Percentiles rank a stretch among this genome's conserved stretches.
phyloP scores from a whole-genome alignment of 192 early-diverging fungal genomes.

The Coemansia sp. region DNA sequence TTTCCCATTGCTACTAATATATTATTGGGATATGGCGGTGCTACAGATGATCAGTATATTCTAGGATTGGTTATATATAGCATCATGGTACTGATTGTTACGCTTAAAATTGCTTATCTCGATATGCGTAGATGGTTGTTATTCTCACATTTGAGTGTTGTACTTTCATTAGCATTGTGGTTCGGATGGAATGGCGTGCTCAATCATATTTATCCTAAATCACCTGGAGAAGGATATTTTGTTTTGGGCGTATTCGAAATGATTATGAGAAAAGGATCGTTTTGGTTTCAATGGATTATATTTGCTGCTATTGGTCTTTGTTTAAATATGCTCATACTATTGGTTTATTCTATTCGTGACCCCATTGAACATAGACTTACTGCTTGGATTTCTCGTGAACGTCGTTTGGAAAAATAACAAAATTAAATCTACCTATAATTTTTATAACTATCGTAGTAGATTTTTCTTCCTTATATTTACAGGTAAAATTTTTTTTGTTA shows the following conservation, averaged over 20 bases:
- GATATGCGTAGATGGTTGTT: slow-evolving; percentile 66
- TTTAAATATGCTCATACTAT: slow-evolving; percentile 51
- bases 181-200: slow-evolving; percentile 67
- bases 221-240: slow-evolving; percentile 54
- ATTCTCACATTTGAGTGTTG: slow-evolving; percentile 61
- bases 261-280: slow-evolving; percentile 48
- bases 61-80: slow-evolving; percentile 60
- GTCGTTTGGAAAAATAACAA: slow-evolving; percentile 17
- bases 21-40: slow-evolving; percentile 24
- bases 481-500: too few relatives aligned
- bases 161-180: slow-evolving; percentile 59
- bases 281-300: slow-evolving; percentile 62
- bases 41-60: slow-evolving; percentile 59
- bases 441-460: too few relatives aligned
- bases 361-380: slow-evolving; percentile 38
- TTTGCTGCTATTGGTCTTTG: slow-evolving; percentile 57
- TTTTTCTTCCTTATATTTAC: too few relatives aligned
- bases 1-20: slow-evolving; percentile 39
- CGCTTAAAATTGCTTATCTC: slow-evolving; percentile 68
- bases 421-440: slow-evolving; percentile 7
- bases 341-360: slow-evolving; percentile 27
- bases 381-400: slow-evolving; percentile 38
- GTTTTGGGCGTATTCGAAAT: slow-evolving; percentile 58
- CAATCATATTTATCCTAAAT: slow-evolving; percentile 58
- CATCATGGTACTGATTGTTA: slow-evolving; percentile 65